Conservation (phyloP, 306 rosid genomes). For the Abrus pulchellus region DNA sequence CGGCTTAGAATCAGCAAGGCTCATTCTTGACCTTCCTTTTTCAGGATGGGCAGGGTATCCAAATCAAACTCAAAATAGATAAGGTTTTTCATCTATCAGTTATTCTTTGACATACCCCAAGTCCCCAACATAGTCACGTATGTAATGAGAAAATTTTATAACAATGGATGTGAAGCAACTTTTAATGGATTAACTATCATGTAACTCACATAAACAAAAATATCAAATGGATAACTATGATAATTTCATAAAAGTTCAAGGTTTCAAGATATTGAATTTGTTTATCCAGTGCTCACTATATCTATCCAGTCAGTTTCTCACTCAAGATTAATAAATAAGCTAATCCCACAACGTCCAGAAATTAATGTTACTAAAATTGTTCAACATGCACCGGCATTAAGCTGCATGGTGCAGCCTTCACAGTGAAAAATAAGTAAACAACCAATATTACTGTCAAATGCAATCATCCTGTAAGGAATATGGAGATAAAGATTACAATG, state of each 20-base stretch:
- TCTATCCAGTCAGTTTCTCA: slow-evolving; percentile 18
- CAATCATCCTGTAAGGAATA: slow-evolving; percentile 10
- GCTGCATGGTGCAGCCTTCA: slow-evolving; percentile 4
- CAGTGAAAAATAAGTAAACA: slow-evolving; percentile 21
- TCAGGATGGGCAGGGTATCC: slow-evolving; percentile 26
- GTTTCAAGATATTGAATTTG: slow-evolving; percentile 34
- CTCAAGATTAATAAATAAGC: slow-evolving; percentile 32
- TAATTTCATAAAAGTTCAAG: not conserved
- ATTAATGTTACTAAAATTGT: slow-evolving; percentile 6
- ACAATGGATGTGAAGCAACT: not conserved
- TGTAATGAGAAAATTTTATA: not conserved
- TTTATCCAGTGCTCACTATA: slow-evolving; percentile 6
- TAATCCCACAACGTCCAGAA: slow-evolving; percentile 6
- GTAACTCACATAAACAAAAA: not conserved
- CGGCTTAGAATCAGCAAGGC: slow-evolving; percentile 12
- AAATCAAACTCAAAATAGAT: slow-evolving; percentile 6
- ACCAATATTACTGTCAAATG: not conserved
- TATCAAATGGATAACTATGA: not conserved
- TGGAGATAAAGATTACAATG: slow-evolving; percentile 7
- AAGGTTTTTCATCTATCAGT: slow-evolving; percentile 18
- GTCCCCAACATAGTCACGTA: slow-evolving; percentile 12
- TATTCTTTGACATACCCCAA: not conserved
- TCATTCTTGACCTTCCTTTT: slow-evolving; percentile 24
- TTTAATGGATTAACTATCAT: slow-evolving; percentile 15
- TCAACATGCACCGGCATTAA: slow-evolving; percentile 14